Evolutionary conservation across 1,284 basidiomycete genomes (phyloP), one percentile per base, ranked within the genome.

Genomic region (Rhodotorula sp.): DNA sequence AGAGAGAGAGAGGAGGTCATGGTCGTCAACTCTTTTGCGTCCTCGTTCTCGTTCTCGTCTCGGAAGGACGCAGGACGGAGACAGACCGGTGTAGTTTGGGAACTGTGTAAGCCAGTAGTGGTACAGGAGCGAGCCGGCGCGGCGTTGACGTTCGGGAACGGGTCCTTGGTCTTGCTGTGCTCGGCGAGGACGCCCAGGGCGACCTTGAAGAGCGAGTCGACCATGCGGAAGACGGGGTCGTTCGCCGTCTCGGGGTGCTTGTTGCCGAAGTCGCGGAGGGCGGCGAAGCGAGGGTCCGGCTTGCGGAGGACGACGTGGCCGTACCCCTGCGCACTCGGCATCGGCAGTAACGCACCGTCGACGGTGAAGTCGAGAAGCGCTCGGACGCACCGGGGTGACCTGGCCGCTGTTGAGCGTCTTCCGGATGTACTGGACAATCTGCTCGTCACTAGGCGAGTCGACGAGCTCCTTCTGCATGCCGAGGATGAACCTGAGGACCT

Each of bases 241-340:
- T 90, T 81, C 46, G 91, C 89, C 62, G 95, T 64, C 62, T 78
- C 77, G 26, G 69, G 83, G 82, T 94, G 91, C 83, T 92, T 91
- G 78, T 92, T 83, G 44, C 92, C 94, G 76, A 96, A 96, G 82
- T 94, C 91, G 78, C 92, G 89, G 80, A 96, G 92, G 66, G 95
- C 95, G 71, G 87, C 89, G 85, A 98, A 98, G 72, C 95, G 92
- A 68, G 95, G 95, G 84, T 99, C 95, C 55, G 93, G 94, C 87
- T 95, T 95, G 81, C 94, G 87, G 72, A 99, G 85, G 62, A 99
- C 94, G 77, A 95, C 94, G 83, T 98, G 95, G 62, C 94, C 94
- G 78, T 81, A 81, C 61, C 80, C 69, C 61, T 62, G 52, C 37
- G 5, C n/a, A 50, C 37, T 16, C n/a, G n/a, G n/a, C n/a, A n/a